phyloP scores from a whole-genome alignment of 768 basidiomycete species.

The Lactarius akahatsu region DNA sequence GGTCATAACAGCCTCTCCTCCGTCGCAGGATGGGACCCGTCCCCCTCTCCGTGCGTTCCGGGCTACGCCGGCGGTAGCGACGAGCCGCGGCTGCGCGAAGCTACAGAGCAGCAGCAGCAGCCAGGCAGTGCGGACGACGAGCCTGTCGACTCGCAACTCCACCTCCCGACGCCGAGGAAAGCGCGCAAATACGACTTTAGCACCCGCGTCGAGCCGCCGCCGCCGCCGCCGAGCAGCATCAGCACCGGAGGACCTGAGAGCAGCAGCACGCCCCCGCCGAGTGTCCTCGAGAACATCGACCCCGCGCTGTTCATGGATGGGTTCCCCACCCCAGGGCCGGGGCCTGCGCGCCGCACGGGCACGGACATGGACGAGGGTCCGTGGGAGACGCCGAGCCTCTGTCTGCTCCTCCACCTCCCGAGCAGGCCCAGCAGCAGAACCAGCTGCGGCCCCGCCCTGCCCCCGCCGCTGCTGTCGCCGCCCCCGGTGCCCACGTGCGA shows the following conservation, averaged over 20 bases:
- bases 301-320: constrained; percentile 18
- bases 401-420: not conserved
- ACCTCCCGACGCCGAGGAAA: constrained; percentile 6
- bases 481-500: no score
- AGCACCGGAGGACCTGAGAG: not conserved
- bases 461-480: not conserved
- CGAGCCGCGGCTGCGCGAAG: not conserved
- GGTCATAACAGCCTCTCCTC: constrained; percentile 14
- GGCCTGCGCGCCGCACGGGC: not conserved
- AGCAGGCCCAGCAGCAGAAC: not conserved
- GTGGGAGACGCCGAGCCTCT: not conserved
- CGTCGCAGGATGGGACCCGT: constrained; percentile 15
- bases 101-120: not conserved
- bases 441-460: not conserved
- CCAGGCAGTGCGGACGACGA: not conserved
- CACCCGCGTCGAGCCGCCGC: not conserved
- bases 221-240: not conserved
- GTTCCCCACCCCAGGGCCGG: not conserved
- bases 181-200: not conserved
- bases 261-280: not conserved
- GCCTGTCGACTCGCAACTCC: constrained; percentile 2
- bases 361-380: not conserved
- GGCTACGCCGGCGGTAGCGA: not conserved
- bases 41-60: constrained; percentile 4
- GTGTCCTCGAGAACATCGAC: constrained; percentile 17